Percentiles rank a stretch among this genome's conserved stretches.
phyloP scores from a whole-genome alignment of 257 asterid genomes.

The Scutellaria minor region DNA sequence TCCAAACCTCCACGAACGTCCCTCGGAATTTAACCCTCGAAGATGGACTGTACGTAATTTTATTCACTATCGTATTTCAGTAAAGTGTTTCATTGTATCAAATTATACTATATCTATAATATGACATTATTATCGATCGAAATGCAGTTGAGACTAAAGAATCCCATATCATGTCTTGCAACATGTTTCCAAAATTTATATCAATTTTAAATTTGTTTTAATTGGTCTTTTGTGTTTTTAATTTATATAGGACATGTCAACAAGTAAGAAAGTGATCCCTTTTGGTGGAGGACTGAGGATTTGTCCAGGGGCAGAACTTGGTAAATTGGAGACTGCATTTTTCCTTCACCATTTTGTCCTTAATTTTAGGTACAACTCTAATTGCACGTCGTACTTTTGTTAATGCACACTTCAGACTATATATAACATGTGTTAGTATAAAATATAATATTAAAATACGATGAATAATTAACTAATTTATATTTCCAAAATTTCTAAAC shows the following conservation, averaged over 20 bases:
- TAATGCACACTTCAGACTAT: neutral
- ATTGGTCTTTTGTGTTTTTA: neutral
- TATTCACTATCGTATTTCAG: no score
- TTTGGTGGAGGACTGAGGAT: slow-evolving; percentile 77
- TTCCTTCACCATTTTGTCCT: slow-evolving; percentile 83
- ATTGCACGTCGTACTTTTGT: neutral
- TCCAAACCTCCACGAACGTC: slow-evolving; percentile 61
- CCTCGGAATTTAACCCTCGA: slow-evolving; percentile 67
- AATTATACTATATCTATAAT: neutral
- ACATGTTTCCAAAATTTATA: no score
- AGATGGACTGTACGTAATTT: slow-evolving; percentile 65
- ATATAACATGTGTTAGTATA: neutral
- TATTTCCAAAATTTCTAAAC: neutral
- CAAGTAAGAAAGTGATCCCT: slow-evolving; percentile 53
- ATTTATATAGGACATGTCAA: slow-evolving; percentile 52
- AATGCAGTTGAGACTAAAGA: neutral
- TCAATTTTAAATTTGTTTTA: neutral
- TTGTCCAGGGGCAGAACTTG: slow-evolving; percentile 86
- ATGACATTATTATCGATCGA: neutral
- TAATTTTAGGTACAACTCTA: slow-evolving; percentile 51
- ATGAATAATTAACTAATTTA: neutral
- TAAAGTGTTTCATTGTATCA: neutral
- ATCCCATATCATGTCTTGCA: no score
- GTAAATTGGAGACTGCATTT: slow-evolving; percentile 67
- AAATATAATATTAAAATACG: neutral